phyloP scores from a whole-genome alignment of 2,329 filamentous ascomycete species.

The Rhynchosporium secalis region DNA sequence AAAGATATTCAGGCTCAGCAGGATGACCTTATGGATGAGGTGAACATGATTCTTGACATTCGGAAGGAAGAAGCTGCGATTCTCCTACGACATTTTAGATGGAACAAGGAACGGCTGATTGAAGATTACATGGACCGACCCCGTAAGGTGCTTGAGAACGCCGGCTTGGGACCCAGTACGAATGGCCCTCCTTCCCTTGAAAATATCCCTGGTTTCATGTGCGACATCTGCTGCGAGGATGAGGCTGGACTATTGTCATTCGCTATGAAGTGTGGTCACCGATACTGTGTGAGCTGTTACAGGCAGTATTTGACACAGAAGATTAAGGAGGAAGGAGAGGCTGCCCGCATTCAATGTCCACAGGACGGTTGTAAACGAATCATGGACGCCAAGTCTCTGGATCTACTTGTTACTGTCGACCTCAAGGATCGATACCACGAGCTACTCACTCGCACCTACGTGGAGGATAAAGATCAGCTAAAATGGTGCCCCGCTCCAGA shows the following conservation, averaged over 20 bases:
- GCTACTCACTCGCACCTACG: slow-evolving; percentile 88
- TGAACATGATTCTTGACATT: slow-evolving; percentile 87
- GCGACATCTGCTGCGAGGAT: slow-evolving; percentile 97
- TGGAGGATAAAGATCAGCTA: slow-evolving; percentile 92
- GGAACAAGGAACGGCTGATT: slow-evolving; percentile 95
- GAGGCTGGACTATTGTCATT: slow-evolving; percentile 75
- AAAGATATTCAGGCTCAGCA: slow-evolving; percentile 82
- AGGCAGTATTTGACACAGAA: slow-evolving; percentile 88
- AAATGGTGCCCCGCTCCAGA: slow-evolving; percentile 99
- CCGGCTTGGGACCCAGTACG: slow-evolving; percentile 72
- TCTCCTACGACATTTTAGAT: slow-evolving; percentile 81
- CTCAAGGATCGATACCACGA: slow-evolving; percentile 70
- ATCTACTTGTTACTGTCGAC: slow-evolving; percentile 66
- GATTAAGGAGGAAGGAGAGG: slow-evolving; percentile 93
- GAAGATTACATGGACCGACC: slow-evolving; percentile 95
- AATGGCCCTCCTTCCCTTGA: slow-evolving; percentile 66
- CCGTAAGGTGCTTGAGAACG: slow-evolving; percentile 76
- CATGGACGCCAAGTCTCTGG: slow-evolving; percentile 84
- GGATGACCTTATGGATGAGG: slow-evolving; percentile 81
- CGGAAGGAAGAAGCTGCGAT: slow-evolving; percentile 89
- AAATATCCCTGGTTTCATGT: slow-evolving; percentile 73
- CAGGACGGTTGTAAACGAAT: slow-evolving; percentile 84
- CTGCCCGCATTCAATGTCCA: slow-evolving; percentile 90
- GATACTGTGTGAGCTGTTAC: slow-evolving; percentile 93
- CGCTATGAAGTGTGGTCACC: slow-evolving; percentile 91